phyloP scores from a whole-genome alignment of 257 asterid genomes.

The Rauvolfia tetraphylla region DNA sequence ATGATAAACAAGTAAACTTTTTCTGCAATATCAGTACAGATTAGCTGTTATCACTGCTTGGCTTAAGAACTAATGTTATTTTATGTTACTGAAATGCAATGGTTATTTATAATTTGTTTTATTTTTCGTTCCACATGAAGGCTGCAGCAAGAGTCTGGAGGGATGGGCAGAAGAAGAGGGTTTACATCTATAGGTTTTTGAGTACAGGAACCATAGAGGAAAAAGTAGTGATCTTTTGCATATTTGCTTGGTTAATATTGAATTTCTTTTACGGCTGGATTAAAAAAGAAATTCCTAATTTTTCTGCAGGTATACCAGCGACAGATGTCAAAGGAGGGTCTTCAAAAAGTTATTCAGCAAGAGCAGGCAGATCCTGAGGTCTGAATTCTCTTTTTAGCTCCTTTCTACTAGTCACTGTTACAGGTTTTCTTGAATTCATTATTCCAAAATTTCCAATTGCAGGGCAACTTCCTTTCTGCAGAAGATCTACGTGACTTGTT shows the following conservation, averaged over 20 bases:
- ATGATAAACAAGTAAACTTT: slow-evolving; percentile 83
- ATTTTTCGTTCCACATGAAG: slow-evolving; percentile 38
- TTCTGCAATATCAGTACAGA: not conserved
- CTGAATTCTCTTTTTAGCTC: slow-evolving; percentile 33
- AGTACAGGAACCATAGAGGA: slow-evolving; percentile 97
- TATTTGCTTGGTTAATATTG: slow-evolving; percentile 1
- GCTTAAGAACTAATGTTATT: not conserved
- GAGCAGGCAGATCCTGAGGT: slow-evolving; percentile 67
- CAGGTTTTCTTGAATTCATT: slow-evolving; percentile 18
- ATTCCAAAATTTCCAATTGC: slow-evolving; percentile 26
- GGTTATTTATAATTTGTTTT: not conserved
- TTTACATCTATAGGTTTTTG: slow-evolving; percentile 89
- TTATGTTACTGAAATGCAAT: not conserved
- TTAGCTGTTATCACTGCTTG: not conserved
- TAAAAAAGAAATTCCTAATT: not conserved
- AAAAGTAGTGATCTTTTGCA: slow-evolving; percentile 48
- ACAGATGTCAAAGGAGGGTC: slow-evolving; percentile 99
- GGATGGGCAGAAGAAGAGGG: slow-evolving; percentile 99
- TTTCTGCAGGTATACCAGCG: slow-evolving; percentile 87
- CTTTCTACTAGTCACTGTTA: slow-evolving; percentile 11
- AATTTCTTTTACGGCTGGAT: not conserved
- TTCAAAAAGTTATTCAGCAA: slow-evolving; percentile 87
- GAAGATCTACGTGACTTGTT: slow-evolving; percentile 95
- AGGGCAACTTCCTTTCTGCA: slow-evolving; percentile 83
- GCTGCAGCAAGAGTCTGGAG: slow-evolving; percentile 99